A percentile compares a stretch with the other conserved stretches of the same genome.
These are phyloP conservation scores for Trypanosomatidae sp. DNA, from an alignment of 208 protist species.

Conservation along the genomic window DNA sequence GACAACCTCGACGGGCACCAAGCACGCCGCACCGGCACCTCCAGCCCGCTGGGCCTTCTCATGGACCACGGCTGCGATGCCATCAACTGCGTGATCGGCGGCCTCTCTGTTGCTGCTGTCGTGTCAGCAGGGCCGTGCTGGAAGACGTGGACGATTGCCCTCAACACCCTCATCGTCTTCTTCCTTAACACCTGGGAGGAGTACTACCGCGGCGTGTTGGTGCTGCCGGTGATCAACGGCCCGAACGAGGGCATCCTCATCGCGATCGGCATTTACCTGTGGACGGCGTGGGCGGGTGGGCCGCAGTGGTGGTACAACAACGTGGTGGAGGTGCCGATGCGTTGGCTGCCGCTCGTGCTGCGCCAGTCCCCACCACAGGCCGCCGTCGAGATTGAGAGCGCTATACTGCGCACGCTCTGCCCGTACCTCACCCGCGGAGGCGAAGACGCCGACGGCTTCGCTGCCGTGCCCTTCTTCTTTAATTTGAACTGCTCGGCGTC, in stretches of 20 bases:
- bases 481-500: conserved; percentile 50
- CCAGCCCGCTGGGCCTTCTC: conserved; percentile 93
- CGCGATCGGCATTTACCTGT: conserved; percentile 54
- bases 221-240: conserved; percentile 89
- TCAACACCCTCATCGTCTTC: conserved; percentile 60
- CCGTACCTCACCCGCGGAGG: not conserved
- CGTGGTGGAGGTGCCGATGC: conserved; percentile 41
- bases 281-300: conserved; percentile 60
- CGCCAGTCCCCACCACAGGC: conserved; percentile 48
- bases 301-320: conserved; percentile 74
- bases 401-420: conserved; percentile 5
- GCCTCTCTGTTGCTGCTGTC: conserved; percentile 46
- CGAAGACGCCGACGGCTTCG: not conserved
- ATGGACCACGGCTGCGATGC: conserved; percentile 94
- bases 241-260: conserved; percentile 88
- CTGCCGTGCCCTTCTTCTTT: conserved; percentile 37
- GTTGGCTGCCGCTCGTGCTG: conserved; percentile 49
- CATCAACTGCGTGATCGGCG: conserved; percentile 71
- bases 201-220: conserved; percentile 81
- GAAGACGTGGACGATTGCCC: conserved; percentile 63
- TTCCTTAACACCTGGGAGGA: conserved; percentile 90
- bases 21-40: conserved; percentile 85
- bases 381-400: not conserved
- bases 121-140: conserved; percentile 61
- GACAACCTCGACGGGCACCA: conserved; percentile 96